These are phyloP conservation scores for Acanthamoeba quina DNA, from an alignment of 208 protist genomes.

Conservation along the genomic window DNA sequence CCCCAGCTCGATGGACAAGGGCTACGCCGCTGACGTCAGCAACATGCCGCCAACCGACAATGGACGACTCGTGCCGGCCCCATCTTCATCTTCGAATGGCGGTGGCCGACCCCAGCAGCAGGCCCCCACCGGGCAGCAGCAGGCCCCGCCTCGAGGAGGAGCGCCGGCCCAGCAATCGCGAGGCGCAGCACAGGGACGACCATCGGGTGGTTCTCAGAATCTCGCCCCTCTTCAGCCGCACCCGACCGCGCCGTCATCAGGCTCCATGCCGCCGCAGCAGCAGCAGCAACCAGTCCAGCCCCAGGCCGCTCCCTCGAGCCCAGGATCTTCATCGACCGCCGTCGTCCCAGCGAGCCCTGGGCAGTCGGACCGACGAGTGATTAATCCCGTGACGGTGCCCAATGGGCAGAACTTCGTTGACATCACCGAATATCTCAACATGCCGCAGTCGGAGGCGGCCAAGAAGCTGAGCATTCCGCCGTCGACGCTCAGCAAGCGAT, in stretches of 20 bases:
- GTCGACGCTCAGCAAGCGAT: slow-evolving; percentile 84
- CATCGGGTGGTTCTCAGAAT: background rate
- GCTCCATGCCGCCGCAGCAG: background rate
- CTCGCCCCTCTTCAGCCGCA: background rate
- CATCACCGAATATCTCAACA: slow-evolving; percentile 83
- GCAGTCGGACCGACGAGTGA: slow-evolving; percentile 48
- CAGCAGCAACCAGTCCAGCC: background rate
- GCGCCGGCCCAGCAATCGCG: slow-evolving; percentile 5
- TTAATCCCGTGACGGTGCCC: slow-evolving; percentile 68
- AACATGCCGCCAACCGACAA: background rate
- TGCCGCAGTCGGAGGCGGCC: slow-evolving; percentile 82
- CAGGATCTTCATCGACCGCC: background rate
- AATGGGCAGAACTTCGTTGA: slow-evolving; percentile 80
- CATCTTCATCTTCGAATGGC: background rate
- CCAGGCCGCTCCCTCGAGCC: background rate
- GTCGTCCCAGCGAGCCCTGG: slow-evolving; percentile 28
- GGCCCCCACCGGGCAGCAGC: background rate
- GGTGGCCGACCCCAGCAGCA: background rate
- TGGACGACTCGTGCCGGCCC: background rate
- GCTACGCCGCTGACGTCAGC: background rate
- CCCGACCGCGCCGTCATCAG: background rate
- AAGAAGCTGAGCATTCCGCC: slow-evolving; percentile 83
- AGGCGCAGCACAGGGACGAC: background rate
- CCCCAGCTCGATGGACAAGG: background rate
- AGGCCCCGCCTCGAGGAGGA: background rate